Evolutionary conservation across 2,329 filamentous ascomycete genomes (phyloP).

Genomic region (Scedosporium boydii): DNA sequence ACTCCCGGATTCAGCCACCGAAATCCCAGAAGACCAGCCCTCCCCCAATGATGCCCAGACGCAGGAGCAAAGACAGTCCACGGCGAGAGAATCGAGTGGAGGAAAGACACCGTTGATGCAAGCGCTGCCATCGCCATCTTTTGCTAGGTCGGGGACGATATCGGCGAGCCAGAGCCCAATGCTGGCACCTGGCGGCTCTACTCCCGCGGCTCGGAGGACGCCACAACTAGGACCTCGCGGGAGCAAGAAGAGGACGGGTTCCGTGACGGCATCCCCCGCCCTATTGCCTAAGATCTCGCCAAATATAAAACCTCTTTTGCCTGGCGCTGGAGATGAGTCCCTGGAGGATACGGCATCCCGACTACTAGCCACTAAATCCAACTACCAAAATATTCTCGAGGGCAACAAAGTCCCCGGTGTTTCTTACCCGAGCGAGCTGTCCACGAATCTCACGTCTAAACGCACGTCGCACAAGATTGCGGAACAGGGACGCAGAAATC

Average conservation of each 20-base stretch:
- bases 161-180: slow-evolving; percentile 61
- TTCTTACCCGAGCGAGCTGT: slow-evolving; percentile 81
- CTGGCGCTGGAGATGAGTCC: slow-evolving; percentile 41
- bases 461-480: slow-evolving; percentile 96
- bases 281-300: slow-evolving; percentile 84
- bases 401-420: slow-evolving; percentile 85
- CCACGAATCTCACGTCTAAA: slow-evolving; percentile 90
- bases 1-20: slow-evolving; percentile 62
- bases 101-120: slow-evolving; percentile 43
- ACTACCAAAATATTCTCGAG: slow-evolving; percentile 95
- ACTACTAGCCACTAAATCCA: slow-evolving; percentile 85
- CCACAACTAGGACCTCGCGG: slow-evolving; percentile 46
- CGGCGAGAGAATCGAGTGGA: slow-evolving; percentile 25
- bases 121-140: slow-evolving; percentile 37
- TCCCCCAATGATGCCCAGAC: slow-evolving; percentile 42
- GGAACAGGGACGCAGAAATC: slow-evolving; percentile 88
- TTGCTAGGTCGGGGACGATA: slow-evolving; percentile 27
- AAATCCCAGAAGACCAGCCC: slow-evolving; percentile 23
- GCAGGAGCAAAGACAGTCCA: slow-evolving; percentile 27
- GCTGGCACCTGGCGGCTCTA: slow-evolving; percentile 40
- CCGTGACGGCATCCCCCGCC: slow-evolving; percentile 75
- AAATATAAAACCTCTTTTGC: slow-evolving; percentile 83
- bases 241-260: slow-evolving; percentile 61
- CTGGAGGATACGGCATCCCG: slow-evolving; percentile 56
- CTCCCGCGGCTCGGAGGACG: slow-evolving; percentile 38